Evolutionary conservation across 768 basidiomycete species (phyloP).

Genomic region (Leccinellum rugosiceps): DNA sequence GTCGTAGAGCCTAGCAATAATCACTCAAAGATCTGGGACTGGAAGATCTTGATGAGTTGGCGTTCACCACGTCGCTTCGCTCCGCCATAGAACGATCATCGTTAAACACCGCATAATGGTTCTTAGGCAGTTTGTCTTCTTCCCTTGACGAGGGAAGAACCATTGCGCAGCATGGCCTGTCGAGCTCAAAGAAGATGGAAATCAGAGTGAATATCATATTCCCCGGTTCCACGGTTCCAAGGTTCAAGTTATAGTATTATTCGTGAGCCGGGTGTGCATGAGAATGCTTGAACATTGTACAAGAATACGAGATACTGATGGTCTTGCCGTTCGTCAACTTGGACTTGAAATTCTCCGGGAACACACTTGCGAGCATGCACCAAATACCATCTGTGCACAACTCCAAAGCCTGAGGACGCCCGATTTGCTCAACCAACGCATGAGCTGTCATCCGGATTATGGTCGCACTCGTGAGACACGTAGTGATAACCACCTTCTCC

Average conservation of each 20-base stretch:
- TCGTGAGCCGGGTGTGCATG: constrained; percentile 92
- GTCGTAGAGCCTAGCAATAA: constrained; percentile 92
- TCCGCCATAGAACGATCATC: constrained; percentile 97
- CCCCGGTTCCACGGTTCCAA: constrained; percentile 77
- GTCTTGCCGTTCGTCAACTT: constrained; percentile 84
- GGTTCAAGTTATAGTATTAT: constrained; percentile 93
- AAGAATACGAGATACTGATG: constrained; percentile 91
- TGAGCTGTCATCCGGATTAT: constrained; percentile 99
- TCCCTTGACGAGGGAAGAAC: constrained; percentile 98
- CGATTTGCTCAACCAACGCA: constrained; percentile 95
- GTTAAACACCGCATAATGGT: constrained; percentile 98
- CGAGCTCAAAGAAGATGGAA: constrained; percentile 98
- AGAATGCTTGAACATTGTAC: constrained; percentile 99
- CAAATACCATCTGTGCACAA: constrained; percentile 99
- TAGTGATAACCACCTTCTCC: constrained; percentile 99
- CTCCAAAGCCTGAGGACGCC: constrained; percentile 93
- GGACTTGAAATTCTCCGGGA: constrained; percentile 98
- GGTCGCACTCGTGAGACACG: constrained; percentile 93
- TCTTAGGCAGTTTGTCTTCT: constrained; percentile 97
- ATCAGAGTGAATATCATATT: constrained; percentile 85
- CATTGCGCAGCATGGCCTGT: constrained; percentile 99
- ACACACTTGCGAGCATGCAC: constrained; percentile 99
- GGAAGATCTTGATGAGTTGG: constrained; percentile 99
- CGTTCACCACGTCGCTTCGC: constrained; percentile 95
- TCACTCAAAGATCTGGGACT: constrained; percentile 96